A percentile compares a stretch with the other conserved stretches of the same genome.
phyloP scores from a whole-genome alignment of 1,284 basidiomycete species.

The Inonotus hispidus region DNA sequence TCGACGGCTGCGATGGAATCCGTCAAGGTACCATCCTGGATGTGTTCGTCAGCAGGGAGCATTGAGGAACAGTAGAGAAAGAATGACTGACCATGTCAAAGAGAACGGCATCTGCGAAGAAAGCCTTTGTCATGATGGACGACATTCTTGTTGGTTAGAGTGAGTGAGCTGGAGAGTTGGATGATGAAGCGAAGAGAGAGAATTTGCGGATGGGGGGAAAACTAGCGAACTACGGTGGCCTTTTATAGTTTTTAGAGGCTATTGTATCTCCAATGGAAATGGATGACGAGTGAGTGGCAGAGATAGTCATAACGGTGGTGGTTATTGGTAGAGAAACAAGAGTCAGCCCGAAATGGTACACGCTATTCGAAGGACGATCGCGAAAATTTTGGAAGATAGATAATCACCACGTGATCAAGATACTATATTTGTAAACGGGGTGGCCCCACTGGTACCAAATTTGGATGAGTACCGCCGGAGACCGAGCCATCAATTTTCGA shows the following conservation, averaged over 20 bases:
- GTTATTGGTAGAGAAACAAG: neutral
- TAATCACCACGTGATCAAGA: neutral
- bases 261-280: neutral
- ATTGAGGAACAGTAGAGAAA: neutral
- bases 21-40: slow-evolving; percentile 65
- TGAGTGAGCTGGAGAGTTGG: neutral
- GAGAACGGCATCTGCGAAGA: slow-evolving; percentile 58
- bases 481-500: too few species aligned
- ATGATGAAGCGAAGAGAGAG: neutral
- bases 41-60: neutral
- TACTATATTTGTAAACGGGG: neutral
- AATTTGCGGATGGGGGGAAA: neutral
- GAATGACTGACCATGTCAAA: slow-evolving; percentile 61
- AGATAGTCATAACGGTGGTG: neutral
- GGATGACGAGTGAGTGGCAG: neutral
- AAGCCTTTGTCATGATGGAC: neutral
- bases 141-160: neutral
- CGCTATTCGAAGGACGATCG: too few species aligned
- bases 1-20: slow-evolving; percentile 76
- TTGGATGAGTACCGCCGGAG: neutral
- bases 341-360: neutral
- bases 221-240: neutral
- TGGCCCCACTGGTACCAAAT: neutral
- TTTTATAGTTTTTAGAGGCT: neutral
- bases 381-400: neutral